phyloP scores from a whole-genome alignment of 2,329 filamentous ascomycete species.

The Exophiala mesophila region DNA sequence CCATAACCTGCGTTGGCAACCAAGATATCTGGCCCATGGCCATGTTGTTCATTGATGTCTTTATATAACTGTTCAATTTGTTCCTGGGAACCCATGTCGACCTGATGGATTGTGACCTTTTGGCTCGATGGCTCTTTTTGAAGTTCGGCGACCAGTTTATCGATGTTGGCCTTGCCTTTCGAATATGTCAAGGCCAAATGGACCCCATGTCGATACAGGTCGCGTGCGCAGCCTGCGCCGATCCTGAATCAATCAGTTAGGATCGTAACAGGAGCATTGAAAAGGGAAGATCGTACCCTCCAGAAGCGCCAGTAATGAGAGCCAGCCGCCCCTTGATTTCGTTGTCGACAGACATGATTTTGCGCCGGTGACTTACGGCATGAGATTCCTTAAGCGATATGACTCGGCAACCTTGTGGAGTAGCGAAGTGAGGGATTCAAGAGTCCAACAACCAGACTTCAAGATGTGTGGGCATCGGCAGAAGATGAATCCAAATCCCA shows the following conservation, averaged over 20 bases:
- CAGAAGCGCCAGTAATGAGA: constrained; percentile 58
- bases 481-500: too few relatives aligned
- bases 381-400: too few relatives aligned
- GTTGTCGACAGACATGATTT: constrained; percentile 34
- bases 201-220: constrained; percentile 50
- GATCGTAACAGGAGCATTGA: too few relatives aligned
- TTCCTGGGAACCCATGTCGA: constrained; percentile 52
- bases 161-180: constrained; percentile 45
- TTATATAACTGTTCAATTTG: constrained; percentile 52
- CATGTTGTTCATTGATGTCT: constrained; percentile 51
- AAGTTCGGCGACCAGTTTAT: constrained; percentile 42
- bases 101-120: constrained; percentile 51
- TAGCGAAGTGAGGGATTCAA: too few relatives aligned
- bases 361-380: too few relatives aligned
- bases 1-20: constrained; percentile 64
- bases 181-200: constrained; percentile 58
- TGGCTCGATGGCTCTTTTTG: constrained; percentile 18
- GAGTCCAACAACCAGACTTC: too few relatives aligned
- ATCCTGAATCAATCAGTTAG: constrained; percentile 39
- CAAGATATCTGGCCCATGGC: constrained; percentile 57
- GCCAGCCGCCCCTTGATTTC: constrained; percentile 51
- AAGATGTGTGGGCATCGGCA: too few relatives aligned
- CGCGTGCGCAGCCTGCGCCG: constrained; percentile 53
- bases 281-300: constrained; percentile 52
- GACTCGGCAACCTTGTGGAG: too few relatives aligned